Conservation (phyloP, 2,329 filamentous ascomycete genomes). For the Aspergillus aculeatinus region DNA sequence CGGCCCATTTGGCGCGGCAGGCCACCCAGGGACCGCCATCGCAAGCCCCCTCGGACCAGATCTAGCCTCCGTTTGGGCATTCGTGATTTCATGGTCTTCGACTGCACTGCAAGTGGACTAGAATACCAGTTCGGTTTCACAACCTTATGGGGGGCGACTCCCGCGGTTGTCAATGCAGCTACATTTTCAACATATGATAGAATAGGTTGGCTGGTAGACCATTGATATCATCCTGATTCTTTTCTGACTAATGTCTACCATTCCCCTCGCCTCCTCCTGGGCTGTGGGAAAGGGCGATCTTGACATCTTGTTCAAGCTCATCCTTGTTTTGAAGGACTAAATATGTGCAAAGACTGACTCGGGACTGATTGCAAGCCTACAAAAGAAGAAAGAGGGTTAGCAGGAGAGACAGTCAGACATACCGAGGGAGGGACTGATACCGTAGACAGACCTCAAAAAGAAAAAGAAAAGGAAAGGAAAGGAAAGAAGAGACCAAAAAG, state of each 20-base stretch:
- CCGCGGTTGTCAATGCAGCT: slow-evolving; percentile 24
- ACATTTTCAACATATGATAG: slow-evolving; percentile 20
- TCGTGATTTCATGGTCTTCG: slow-evolving; percentile 30
- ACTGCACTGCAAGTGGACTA: slow-evolving; percentile 28
- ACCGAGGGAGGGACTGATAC: neutral
- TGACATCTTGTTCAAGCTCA: neutral
- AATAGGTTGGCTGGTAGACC: slow-evolving; percentile 13
- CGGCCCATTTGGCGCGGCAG: slow-evolving; percentile 17
- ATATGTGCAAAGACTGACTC: neutral
- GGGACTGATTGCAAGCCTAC: too few species aligned
- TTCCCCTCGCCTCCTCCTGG: neutral
- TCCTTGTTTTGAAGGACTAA: neutral
- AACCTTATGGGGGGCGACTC: slow-evolving; percentile 20
- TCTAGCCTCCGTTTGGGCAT: slow-evolving; percentile 25
- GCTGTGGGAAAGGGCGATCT: neutral
- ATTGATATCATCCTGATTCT: neutral
- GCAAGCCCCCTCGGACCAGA: slow-evolving; percentile 29
- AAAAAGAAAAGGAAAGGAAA: neutral
- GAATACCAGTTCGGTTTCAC: slow-evolving; percentile 28
- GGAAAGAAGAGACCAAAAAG: neutral
- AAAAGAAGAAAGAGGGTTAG: too few species aligned
- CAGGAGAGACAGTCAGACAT: too few species aligned
- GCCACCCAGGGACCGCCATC: slow-evolving; percentile 12
- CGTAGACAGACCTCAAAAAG: neutral
- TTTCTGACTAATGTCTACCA: neutral